Evolutionary conservation across 2,329 filamentous ascomycete genomes (phyloP).

Genomic region (Alternaria viburni): DNA sequence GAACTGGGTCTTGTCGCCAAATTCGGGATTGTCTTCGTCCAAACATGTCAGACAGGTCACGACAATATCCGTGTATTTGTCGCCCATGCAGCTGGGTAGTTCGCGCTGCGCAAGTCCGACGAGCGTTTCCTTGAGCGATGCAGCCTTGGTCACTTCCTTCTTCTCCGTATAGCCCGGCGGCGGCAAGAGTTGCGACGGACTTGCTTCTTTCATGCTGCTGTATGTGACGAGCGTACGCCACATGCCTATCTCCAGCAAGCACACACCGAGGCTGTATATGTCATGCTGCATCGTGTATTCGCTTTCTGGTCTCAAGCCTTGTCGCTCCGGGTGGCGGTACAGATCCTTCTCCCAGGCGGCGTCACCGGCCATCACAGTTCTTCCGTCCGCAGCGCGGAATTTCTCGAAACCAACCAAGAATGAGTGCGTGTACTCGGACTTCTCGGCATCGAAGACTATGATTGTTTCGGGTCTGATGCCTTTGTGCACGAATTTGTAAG

Average conservation of each 20-base stretch:
- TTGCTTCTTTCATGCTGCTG: fast-evolving
- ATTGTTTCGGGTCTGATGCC: neutral
- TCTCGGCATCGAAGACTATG: fast-evolving
- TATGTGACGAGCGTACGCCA: neutral
- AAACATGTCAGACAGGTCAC: fast-evolving
- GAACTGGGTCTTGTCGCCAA: fast-evolving
- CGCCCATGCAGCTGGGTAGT: neutral
- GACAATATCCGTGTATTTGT: neutral
- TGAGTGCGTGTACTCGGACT: neutral
- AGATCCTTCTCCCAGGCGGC: neutral
- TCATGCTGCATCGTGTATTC: neutral
- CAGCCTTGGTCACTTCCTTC: neutral
- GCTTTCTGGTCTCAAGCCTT: neutral
- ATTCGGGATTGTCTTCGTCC: neutral
- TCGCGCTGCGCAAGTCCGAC: neutral
- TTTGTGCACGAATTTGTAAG: neutral
- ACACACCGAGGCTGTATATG: neutral
- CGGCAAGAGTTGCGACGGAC: neutral
- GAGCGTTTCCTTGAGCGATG: neutral
- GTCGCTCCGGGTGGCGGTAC: neutral
- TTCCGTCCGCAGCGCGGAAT: neutral
- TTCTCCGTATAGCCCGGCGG: neutral
- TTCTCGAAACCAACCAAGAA: neutral
- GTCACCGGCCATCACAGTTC: no score
- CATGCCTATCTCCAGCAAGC: neutral